These are phyloP conservation scores for Neonectria sp. DNA, from an alignment of 2,329 filamentous ascomycete genomes.

Conservation along the genomic window DNA sequence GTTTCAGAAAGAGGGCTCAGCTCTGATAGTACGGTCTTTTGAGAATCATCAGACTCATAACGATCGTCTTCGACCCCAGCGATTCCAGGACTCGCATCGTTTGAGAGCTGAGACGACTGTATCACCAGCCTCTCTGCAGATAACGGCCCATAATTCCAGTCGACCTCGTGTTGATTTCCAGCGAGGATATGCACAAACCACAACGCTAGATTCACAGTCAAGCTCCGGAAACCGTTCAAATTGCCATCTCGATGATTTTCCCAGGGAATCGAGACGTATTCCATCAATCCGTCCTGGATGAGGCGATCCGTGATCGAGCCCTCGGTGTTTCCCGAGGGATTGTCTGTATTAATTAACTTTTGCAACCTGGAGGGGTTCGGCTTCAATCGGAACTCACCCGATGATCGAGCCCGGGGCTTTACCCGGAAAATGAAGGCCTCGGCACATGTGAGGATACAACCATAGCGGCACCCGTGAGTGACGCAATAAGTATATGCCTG, in stretches of 20 bases:
- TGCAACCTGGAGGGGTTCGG: no score
- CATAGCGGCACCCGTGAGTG: background rate
- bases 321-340: no score
- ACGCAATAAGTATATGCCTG: background rate
- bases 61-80: background rate
- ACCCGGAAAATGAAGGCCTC: slow-evolving; percentile 14
- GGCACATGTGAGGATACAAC: background rate
- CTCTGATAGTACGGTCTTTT: background rate
- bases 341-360: no score
- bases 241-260: slow-evolving; percentile 16
- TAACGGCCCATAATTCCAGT: slow-evolving; percentile 25
- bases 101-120: background rate
- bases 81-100: background rate
- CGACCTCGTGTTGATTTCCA: slow-evolving; percentile 29
- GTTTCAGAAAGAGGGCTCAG: background rate
- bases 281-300: slow-evolving; percentile 32
- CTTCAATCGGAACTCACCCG: background rate
- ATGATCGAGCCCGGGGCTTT: background rate
- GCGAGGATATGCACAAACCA: slow-evolving; percentile 37
- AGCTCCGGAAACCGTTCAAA: background rate
- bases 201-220: slow-evolving; percentile 35
- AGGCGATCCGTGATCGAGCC: background rate
- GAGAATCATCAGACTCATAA: background rate
- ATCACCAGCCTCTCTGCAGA: background rate
- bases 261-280: slow-evolving; percentile 37